These are phyloP conservation scores for Astrephomene gubernaculifera DNA, from an alignment of 139 green algal genomes.

Conservation along the genomic window DNA sequence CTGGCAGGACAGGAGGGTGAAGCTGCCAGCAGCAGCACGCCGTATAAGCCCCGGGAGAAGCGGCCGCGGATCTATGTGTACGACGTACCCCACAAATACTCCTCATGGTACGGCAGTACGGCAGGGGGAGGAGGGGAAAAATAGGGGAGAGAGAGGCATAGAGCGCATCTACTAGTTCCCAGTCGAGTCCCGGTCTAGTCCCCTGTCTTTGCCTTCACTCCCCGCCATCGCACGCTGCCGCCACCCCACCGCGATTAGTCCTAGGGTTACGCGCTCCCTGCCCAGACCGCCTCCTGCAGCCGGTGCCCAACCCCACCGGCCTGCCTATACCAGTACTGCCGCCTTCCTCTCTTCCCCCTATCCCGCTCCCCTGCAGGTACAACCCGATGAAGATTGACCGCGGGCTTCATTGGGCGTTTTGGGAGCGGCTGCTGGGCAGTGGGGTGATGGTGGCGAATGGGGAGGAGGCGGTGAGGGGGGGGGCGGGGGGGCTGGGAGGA, in stretches of 20 bases:
- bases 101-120: neutral
- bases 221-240: too few species aligned
- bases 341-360: neutral
- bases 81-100: constrained; percentile 40
- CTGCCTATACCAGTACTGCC: neutral
- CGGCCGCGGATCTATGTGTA: constrained; percentile 44
- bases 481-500: neutral
- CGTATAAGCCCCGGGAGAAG: constrained; percentile 15
- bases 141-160: too few species aligned
- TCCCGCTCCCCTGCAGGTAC: neutral
- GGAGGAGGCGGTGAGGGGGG: constrained; percentile 19
- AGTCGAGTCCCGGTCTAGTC: too few species aligned
- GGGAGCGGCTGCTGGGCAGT: constrained; percentile 33
- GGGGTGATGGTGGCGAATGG: constrained; percentile 14
- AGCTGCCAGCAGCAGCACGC: too few species aligned
- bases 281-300: too few species aligned
- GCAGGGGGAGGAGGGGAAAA: too few species aligned
- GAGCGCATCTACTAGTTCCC: too few species aligned
- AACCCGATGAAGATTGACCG: constrained; percentile 10
- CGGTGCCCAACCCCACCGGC: too few species aligned
- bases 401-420: constrained; percentile 8
- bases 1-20: too few species aligned
- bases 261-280: too few species aligned
- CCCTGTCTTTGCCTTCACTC: too few species aligned
- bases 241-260: too few species aligned